Evolutionary conservation across 2,329 filamentous ascomycete genomes (phyloP).

Genomic region (Lojkania enalia): DNA sequence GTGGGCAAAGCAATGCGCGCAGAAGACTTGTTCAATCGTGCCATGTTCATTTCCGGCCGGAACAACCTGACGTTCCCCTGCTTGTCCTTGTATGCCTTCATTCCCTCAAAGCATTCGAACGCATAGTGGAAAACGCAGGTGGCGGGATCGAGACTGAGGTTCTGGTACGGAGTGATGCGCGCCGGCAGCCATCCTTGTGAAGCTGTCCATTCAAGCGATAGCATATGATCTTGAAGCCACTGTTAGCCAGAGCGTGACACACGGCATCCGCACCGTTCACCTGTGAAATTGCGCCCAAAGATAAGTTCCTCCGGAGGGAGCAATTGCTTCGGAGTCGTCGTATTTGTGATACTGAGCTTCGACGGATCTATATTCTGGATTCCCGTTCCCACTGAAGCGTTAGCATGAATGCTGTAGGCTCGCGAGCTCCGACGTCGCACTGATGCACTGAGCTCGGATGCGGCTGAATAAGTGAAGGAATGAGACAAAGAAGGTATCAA

Average conservation of each 20-base stretch:
- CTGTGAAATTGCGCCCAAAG: constrained; percentile 90
- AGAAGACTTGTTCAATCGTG: constrained; percentile 85
- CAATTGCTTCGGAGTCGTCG: constrained; percentile 72
- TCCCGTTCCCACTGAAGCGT: constrained; percentile 54
- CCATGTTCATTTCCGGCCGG: constrained; percentile 96
- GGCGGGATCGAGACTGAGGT: constrained; percentile 92
- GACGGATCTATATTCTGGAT: constrained; percentile 74
- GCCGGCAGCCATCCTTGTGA: constrained; percentile 80
- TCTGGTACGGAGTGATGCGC: constrained; percentile 90
- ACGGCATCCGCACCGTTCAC: constrained; percentile 50
- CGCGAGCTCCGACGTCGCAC: constrained; percentile 51
- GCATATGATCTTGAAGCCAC: constrained; percentile 82
- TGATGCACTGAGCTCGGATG: constrained; percentile 42
- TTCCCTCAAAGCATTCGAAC: constrained; percentile 97
- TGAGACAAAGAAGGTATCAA: constrained; percentile 38
- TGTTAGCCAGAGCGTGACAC: constrained; percentile 17
- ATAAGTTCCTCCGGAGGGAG: constrained; percentile 78
- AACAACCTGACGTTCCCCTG: constrained; percentile 81
- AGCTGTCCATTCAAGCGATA: constrained; percentile 90
- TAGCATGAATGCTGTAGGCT: constrained; percentile 55
- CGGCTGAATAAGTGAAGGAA: constrained; percentile 30
- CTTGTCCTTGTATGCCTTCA: constrained; percentile 97
- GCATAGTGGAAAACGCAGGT: constrained; percentile 99
- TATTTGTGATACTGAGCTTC: constrained; percentile 74
- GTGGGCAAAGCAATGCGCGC: constrained; percentile 91